phyloP scores from a whole-genome alignment of 768 basidiomycete species.

The Tephrocybe rancida region DNA sequence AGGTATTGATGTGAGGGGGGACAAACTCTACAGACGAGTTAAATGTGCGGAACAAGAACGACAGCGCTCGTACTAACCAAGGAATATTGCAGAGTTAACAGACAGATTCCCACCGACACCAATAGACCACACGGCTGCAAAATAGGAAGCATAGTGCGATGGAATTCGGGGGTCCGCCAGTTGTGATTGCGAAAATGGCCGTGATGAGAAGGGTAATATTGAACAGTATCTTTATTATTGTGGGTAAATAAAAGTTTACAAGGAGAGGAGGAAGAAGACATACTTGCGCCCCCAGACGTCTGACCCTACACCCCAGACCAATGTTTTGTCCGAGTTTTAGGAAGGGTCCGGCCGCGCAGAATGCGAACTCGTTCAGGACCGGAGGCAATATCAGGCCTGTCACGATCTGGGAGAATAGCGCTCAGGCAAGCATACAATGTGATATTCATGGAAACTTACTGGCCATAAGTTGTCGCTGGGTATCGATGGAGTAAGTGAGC shows the following conservation, averaged over 20 bases:
- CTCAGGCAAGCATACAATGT: background rate
- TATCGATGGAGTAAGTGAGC: no score
- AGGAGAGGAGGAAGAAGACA: no score
- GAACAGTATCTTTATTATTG: constrained; percentile 69
- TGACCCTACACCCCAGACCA: constrained; percentile 68
- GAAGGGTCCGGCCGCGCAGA: constrained; percentile 60
- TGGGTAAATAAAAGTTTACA: no score
- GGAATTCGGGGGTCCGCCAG: constrained; percentile 60
- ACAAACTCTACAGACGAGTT: constrained; percentile 67
- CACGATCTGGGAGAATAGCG: constrained; percentile 43
- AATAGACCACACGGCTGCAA: constrained; percentile 61
- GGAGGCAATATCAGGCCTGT: constrained; percentile 67
- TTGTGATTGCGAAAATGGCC: constrained; percentile 64
- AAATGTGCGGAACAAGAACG: background rate
- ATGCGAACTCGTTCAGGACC: constrained; percentile 66
- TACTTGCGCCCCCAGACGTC: constrained; percentile 76
- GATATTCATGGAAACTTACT: constrained; percentile 37
- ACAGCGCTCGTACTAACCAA: constrained; percentile 43
- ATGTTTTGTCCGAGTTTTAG: constrained; percentile 73
- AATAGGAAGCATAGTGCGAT: constrained; percentile 50
- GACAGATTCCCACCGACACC: constrained; percentile 71
- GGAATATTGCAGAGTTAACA: constrained; percentile 76
- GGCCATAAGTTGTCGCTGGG: constrained; percentile 76
- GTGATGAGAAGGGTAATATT: constrained; percentile 73
- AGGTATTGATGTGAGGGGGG: constrained; percentile 75